Percentiles rank a stretch among this genome's conserved stretches.
Evolutionary conservation across 805 yeast genomes (phyloP).

Genomic region (Lipomyces kockii): DNA sequence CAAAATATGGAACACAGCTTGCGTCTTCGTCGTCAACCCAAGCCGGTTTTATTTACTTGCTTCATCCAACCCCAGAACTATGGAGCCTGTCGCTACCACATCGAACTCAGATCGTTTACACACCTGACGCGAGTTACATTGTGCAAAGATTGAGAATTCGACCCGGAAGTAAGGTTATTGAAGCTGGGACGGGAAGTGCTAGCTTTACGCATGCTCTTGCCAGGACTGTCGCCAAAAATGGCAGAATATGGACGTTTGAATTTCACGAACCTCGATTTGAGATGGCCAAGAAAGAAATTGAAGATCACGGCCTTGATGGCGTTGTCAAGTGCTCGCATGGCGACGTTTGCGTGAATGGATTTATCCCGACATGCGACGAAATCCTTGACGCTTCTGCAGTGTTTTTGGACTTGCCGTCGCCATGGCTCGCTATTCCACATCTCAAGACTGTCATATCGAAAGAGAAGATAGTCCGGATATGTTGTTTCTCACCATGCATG

Average conservation of each 20-base stretch:
- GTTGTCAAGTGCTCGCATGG: slow-evolving; percentile 79
- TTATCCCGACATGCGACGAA: slow-evolving; percentile 49
- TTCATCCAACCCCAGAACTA: slow-evolving; percentile 92
- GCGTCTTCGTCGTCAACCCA: slow-evolving; percentile 60
- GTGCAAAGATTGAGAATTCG: slow-evolving; percentile 77
- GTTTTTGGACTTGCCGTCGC: slow-evolving; percentile 92
- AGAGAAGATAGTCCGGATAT: slow-evolving; percentile 64
- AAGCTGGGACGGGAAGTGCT: slow-evolving; percentile 98
- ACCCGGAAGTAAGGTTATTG: slow-evolving; percentile 80
- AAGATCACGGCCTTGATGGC: slow-evolving; percentile 64
- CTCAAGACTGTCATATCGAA: slow-evolving; percentile 61
- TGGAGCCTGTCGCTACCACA: slow-evolving; percentile 98
- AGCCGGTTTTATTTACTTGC: slow-evolving; percentile 85
- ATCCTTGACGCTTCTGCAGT: slow-evolving; percentile 64
- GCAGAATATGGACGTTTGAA: slow-evolving; percentile 81
- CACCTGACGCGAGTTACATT: slow-evolving; percentile 92
- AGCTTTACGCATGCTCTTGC: slow-evolving; percentile 93
- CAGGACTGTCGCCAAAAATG: slow-evolving; percentile 66
- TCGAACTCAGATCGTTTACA: slow-evolving; percentile 95
- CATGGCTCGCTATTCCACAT: slow-evolving; percentile 93
- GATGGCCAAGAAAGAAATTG: slow-evolving; percentile 80
- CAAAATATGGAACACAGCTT: slow-evolving; percentile 82
- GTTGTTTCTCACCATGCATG: slow-evolving; percentile 97
- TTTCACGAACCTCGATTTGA: slow-evolving; percentile 82
- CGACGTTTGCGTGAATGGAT: slow-evolving; percentile 91